A percentile compares a stretch with the other conserved stretches of the same genome.
Conservation (phyloP, 176 grass and related monocot species). For the Aegilops longissima region DNA sequence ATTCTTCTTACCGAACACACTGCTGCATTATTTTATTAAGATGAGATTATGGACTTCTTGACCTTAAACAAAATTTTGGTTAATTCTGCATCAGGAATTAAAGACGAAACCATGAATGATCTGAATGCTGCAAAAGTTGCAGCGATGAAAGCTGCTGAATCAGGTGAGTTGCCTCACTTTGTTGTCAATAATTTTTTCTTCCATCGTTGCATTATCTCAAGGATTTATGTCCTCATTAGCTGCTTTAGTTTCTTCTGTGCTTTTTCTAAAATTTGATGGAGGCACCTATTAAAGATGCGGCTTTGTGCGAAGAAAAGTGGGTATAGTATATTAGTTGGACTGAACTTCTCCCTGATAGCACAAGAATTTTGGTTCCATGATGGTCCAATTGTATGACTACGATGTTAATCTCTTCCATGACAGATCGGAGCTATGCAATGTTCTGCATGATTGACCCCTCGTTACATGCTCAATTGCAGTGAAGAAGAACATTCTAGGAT, state of each 20-base stretch:
- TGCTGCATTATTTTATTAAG: not conserved
- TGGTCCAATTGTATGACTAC: not conserved
- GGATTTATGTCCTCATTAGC: not conserved
- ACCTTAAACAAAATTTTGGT: constrained; percentile 28
- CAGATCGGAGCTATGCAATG: not conserved
- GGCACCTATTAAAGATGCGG: constrained; percentile 7
- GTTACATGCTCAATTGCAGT: constrained; percentile 41
- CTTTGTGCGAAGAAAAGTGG: not conserved
- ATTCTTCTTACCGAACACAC: constrained; percentile 6
- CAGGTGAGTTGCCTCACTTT: constrained; percentile 42
- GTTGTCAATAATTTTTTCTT: constrained; percentile 9
- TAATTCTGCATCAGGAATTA: constrained; percentile 22
- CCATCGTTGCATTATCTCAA: constrained; percentile 1
- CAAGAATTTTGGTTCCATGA: not conserved
- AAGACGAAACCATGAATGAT: constrained; percentile 31
- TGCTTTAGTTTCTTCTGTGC: constrained; percentile 28
- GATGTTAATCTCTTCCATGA: constrained; percentile 6
- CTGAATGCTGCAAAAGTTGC: constrained; percentile 84
- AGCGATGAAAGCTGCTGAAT: constrained; percentile 88
- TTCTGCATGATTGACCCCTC: constrained; percentile 8
- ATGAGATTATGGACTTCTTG: constrained; percentile 20
- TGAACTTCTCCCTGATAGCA: not conserved
- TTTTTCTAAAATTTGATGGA: constrained; percentile 13
- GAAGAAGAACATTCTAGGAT: constrained; percentile 75
- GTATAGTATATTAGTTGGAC: constrained; percentile 10